These are phyloP conservation scores for Boletus insuetus DNA, from an alignment of 768 basidiomycete species.

Conservation along the genomic window DNA sequence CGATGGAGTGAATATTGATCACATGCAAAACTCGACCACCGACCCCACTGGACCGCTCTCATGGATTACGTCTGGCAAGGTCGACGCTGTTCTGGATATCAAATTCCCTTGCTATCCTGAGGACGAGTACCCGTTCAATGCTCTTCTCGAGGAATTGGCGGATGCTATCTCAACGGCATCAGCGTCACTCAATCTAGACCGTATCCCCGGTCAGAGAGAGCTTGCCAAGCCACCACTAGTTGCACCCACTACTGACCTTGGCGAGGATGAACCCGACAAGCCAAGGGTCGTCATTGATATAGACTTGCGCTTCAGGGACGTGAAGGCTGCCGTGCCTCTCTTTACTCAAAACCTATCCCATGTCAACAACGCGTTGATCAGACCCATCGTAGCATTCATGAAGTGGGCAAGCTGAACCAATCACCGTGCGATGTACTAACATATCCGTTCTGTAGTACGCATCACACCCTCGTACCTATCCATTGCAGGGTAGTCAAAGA, in stretches of 20 bases:
- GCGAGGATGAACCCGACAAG: slow-evolving; percentile 29
- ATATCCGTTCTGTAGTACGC: slow-evolving; percentile 55
- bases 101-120: slow-evolving; percentile 89
- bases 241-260: slow-evolving; percentile 54
- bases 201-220: slow-evolving; percentile 84
- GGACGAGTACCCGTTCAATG: slow-evolving; percentile 67
- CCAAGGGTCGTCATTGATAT: slow-evolving; percentile 79
- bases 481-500: slow-evolving; percentile 86
- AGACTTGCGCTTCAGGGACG: slow-evolving; percentile 89
- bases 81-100: slow-evolving; percentile 96
- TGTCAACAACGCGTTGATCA: slow-evolving; percentile 86
- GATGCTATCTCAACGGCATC: slow-evolving; percentile 77
- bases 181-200: slow-evolving; percentile 45
- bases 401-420: slow-evolving; percentile 57
- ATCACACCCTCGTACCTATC: slow-evolving; percentile 91
- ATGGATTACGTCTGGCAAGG: slow-evolving; percentile 96
- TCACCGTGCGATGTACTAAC: background rate
- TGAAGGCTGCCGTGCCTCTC: slow-evolving; percentile 93
- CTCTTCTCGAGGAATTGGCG: slow-evolving; percentile 85
- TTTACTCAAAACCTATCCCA: slow-evolving; percentile 88
- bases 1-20: slow-evolving; percentile 95
- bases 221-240: slow-evolving; percentile 83
- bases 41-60: slow-evolving; percentile 82
- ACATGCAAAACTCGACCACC: slow-evolving; percentile 81
- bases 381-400: slow-evolving; percentile 98